phyloP scores from a whole-genome alignment of 2,329 filamentous ascomycete species.

The Paramyrothecium roridum region DNA sequence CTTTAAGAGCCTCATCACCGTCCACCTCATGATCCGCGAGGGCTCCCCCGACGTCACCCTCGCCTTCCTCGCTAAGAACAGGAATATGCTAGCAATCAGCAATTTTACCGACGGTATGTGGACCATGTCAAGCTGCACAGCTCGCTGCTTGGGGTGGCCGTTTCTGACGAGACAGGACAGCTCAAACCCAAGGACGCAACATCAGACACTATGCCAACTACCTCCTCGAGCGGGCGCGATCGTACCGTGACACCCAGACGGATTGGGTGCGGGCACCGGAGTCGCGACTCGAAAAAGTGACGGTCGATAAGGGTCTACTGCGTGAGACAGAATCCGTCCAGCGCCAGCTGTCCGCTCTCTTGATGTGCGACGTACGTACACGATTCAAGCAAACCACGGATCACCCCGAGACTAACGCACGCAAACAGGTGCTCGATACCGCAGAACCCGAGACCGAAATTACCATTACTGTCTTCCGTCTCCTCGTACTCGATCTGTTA shows the following conservation, averaged over 20 bases:
- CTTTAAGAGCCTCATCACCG: slow-evolving; percentile 94
- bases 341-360: slow-evolving; percentile 76
- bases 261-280: slow-evolving; percentile 88
- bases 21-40: slow-evolving; percentile 97
- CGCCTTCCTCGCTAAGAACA: slow-evolving; percentile 77
- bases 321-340: slow-evolving; percentile 91
- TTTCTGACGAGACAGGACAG: slow-evolving; percentile 39
- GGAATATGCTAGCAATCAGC: slow-evolving; percentile 81
- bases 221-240: slow-evolving; percentile 74
- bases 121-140: neutral
- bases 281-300: slow-evolving; percentile 77
- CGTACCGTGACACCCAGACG: slow-evolving; percentile 78
- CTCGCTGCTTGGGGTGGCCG: neutral
- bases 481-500: slow-evolving; percentile 86
- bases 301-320: slow-evolving; percentile 87
- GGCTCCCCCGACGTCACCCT: slow-evolving; percentile 87
- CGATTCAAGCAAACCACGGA: too few species aligned
- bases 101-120: slow-evolving; percentile 85
- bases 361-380: slow-evolving; percentile 80
- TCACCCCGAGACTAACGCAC: neutral
- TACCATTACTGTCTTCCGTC: slow-evolving; percentile 85
- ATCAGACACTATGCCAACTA: slow-evolving; percentile 91
- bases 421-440: slow-evolving; percentile 69
- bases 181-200: slow-evolving; percentile 91
- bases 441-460: slow-evolving; percentile 91